Base-by-base conservation (phyloP, 371 early-diverging fungal genomes). In the Apophysomyces variabilis region DNA sequence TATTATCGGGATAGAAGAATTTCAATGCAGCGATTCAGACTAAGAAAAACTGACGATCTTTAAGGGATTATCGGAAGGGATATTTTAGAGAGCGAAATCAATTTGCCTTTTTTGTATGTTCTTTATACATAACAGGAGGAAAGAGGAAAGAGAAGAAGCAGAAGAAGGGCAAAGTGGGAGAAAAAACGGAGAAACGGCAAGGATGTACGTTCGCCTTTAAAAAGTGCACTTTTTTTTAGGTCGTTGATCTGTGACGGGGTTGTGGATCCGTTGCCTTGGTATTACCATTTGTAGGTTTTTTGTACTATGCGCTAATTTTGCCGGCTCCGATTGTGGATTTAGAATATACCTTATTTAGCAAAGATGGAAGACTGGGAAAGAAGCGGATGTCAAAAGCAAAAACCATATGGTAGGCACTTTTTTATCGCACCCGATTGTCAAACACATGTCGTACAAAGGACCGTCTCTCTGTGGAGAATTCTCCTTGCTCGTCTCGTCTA, bases 281-380 rank as follows among this genome's bases (percentile, higher is more conserved):
- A 11, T n/a, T 18, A 11, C 21, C 11, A 7, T 21, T 14, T 21
- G 11, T 21, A 7, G 54, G 54, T 21, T 21, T 16, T 50, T 50
- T 50, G 54, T 50, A 26, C 16, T 50, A 50, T 50, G 54, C 54
- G 54, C 54, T 16, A 50, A 50, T 50, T 50, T 50, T 50, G 54
- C 54, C 54, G n/a, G 11, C 54, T 50, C 54, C 54, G 54, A 50
- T 41, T 41, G 41, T 41, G 11, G 6, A 41, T 41, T 41, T 8
- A 41, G 32, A 1, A 21, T 26, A 50, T 50, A 11, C 54, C 54
- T 50, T 50, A 21, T 50, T 5, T 7, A 26, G 54, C 8, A 50
- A 50, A 13, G 11, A 50, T 50, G 21, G 54, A 50, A 50, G 8
- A 21, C 21, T 21, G 16, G 54, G 54, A 50, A 50, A n/a, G 21